Evolutionary conservation across 495 filamentous ascomycete genomes (phyloP), one percentile per base, ranked within the genome.

Genomic region (Rhypophila decipiens): DNA sequence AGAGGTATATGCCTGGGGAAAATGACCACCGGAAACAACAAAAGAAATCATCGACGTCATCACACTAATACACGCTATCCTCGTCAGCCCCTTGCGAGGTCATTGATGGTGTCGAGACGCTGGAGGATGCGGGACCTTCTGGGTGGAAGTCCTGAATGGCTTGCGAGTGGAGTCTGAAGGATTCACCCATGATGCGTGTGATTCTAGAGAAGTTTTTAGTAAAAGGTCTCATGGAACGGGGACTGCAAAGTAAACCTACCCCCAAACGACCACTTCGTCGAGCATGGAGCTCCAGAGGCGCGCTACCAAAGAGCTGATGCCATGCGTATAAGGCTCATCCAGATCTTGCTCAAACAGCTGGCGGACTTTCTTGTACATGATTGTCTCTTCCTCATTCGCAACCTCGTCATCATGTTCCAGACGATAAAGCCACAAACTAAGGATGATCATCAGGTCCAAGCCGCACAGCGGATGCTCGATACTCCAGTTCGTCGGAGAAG

Each of bases 321-420:
- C 68, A 23, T 79, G 69, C 44, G 80, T 82, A 70, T 86, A 87
- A 19, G 79, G 68, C 46, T 94, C 86, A 52, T 90, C 83, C 29
- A 88, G 83, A 57, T 82, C 79, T 60, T 95, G 90, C 57, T 95
- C 88, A 65, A 98, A 95, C 44, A 97, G 77, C 69, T 82, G 82
- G 42, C 90, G 86, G 43, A 98, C 79, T 73, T 94, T 95, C 71
- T 90, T 89, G 71, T 97, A 96, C 84, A 97, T 94, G 63, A 75
- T 79, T 66, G 88, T 60, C 66, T 98, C 93, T 55, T 95, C 91
- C 61, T 90, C 88, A 27, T 82, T 90, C 17, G 90, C 88, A 10
- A 85, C 82, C 71, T 97, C 94, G 55, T 94, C 88, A 77, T 98
- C 93, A 75, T 96, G 89, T 87, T 98, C 93, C 74, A 98, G 83